Evolutionary conservation across 2,329 filamentous ascomycete species (phyloP), one percentile per base, ranked within the genome.

Genomic region (Stemphylium lycopersici): DNA sequence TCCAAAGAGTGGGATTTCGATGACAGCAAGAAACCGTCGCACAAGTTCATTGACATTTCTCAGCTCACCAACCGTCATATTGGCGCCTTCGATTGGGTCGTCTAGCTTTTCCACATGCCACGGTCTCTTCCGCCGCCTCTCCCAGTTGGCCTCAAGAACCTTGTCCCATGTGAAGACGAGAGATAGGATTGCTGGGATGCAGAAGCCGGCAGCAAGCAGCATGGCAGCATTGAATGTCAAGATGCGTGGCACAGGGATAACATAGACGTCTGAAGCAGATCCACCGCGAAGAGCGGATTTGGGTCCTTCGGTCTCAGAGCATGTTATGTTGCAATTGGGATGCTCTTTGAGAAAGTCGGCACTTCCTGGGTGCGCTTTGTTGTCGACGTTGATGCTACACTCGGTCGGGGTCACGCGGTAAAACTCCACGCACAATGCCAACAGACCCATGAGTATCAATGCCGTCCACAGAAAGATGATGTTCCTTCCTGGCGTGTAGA

Each of bases 401-500:
- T 58, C 39, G 0, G 68, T 70, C 0, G 83, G 64, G 2, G 78
- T 67, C 13, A 78, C 78, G 1, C 87, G 81, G 60, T 85, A 87
- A 62, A 89, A 89, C 57, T 89, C 86, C 24, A 89, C 79, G 0
- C 83, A 83, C 54, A 89, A 75, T 55, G 84, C 86, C 15, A 88
- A 55, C 1, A 88, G 71, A 0, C 86, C 87, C 20, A 83, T 80
- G 11, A 89, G 77, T 24, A 89, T 72, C 2, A 89, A 74, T 3
- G 79, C 78, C 0, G 85, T 86, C 87, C 87, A 90, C 0, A 87
- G 31, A 61, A 89, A 89, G 48, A 90, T 88, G 39, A 83, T 81
- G 58, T 88, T 88, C 32, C 87, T 79, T 2, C 86, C 86, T 0
- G 83, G 84, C 18, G 83, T 81, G 47, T 84, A 79, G 66, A 88